Base-by-base conservation (phyloP, 1,284 basidiomycete genomes). In the Hemileia vastatrix region DNA sequence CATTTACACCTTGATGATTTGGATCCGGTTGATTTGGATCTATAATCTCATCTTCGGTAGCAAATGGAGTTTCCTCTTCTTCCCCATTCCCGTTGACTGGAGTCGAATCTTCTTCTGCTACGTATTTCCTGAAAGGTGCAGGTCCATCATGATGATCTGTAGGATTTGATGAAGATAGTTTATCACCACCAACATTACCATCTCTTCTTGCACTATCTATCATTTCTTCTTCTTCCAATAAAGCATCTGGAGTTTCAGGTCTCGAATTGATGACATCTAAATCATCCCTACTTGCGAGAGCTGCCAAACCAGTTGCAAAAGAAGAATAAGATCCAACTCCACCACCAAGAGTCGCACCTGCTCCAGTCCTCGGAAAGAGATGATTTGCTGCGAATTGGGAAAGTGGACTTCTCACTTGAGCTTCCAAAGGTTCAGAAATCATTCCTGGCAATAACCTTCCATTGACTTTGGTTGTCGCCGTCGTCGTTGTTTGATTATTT, bases 381-480 rank as follows among this genome's bases (percentile, higher is more conserved):
- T 69, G 65, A 49, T 70, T 73, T 36, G 71, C 71, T 6, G 71
- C 71, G 40, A 73, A 73, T 40, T 71, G 66, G 4, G 70, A 60
- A 52, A 72, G 71, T 1, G 71, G 71, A 43, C 64, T 68, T 24
- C 61, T 54, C 9, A 70, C 64, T 61, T 68, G 36, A 40, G 36
- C 36, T 40, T 40, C 36, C 11, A 40, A 15, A 11, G 36, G 36
- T 15, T 9, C 36, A 15, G 36, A 40, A 15, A 40, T 40, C 36
- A 40, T 40, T 40, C 36, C 36, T 40, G 36, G 36, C 8, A 40
- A 15, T 11, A 40, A 9, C 15, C 36, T 40, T 40, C 36, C 36
- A 15, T 40, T 40, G 9, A 40, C 36, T 40, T 15, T 9, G 15
- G 36, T 27, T 27, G 27, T 27, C 27, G 27, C 27, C 27, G 27